Evolutionary conservation across 495 filamentous ascomycete species (phyloP).

Genomic region (Aspergillus saccharolyticus): DNA sequence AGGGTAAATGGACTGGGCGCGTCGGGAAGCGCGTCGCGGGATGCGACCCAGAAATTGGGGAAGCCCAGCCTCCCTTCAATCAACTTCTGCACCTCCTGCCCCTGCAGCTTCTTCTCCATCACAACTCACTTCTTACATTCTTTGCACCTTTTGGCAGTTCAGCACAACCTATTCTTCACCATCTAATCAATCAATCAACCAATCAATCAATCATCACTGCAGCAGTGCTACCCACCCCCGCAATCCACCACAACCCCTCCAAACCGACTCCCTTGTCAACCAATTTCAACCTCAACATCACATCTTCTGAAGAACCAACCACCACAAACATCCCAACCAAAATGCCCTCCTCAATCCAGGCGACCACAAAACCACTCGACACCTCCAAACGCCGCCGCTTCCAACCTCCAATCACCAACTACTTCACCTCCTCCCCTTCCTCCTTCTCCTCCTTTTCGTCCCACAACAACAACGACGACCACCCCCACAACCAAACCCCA

Average conservation of each 20-base stretch:
- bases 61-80: slow-evolving; percentile 10
- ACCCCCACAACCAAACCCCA: slow-evolving; percentile 9
- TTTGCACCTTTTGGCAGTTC: too few species aligned
- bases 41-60: neutral
- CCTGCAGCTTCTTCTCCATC: too few species aligned
- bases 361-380: too few species aligned
- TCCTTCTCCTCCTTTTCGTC: too few species aligned
- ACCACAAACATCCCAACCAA: slow-evolving; percentile 5
- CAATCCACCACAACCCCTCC: neutral
- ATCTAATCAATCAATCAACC: neutral
- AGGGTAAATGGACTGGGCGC: neutral
- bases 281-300: too few species aligned
- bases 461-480: slow-evolving; percentile 12
- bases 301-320: neutral
- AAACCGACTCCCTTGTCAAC: too few species aligned
- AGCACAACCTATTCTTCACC: neutral
- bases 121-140: neutral
- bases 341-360: slow-evolving; percentile 21
- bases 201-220: neutral
- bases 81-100: slow-evolving; percentile 12
- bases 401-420: slow-evolving; percentile 44
- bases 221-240: neutral
- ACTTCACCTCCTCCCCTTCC: slow-evolving; percentile 21
- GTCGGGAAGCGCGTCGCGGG: slow-evolving; percentile 2
- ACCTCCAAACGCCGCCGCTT: slow-evolving; percentile 44